These are phyloP conservation scores for Candida tallmaniae DNA, from an alignment of 805 yeast genomes.

Conservation along the genomic window DNA sequence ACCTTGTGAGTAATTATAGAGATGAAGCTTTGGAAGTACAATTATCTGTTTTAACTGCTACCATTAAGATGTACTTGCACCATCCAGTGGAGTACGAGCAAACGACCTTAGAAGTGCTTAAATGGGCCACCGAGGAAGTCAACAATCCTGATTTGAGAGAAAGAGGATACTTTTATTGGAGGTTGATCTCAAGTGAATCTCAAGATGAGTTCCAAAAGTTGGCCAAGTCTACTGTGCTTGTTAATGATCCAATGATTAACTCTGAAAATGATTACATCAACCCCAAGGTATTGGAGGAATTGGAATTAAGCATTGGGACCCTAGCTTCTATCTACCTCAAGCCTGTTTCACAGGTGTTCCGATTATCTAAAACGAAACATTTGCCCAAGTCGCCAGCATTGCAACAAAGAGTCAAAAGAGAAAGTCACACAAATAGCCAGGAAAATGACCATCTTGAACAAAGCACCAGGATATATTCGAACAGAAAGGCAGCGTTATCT, in stretches of 20 bases:
- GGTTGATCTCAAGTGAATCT: conserved; percentile 56
- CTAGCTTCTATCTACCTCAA: conserved; percentile 80
- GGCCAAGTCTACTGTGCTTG: conserved; percentile 50
- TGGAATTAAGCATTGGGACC: conserved; percentile 77
- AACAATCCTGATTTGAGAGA: conserved; percentile 86
- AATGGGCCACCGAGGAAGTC: conserved; percentile 65
- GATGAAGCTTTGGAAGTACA: conserved; percentile 76
- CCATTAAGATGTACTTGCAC: conserved; percentile 61
- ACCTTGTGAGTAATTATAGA: conserved; percentile 41
- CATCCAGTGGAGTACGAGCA: conserved; percentile 51
- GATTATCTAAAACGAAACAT: conserved; percentile 50
- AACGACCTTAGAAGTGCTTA: conserved; percentile 55
- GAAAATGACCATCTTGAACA: background rate
- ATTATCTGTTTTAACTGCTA: conserved; percentile 66
- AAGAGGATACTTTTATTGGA: conserved; percentile 82
- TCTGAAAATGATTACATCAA: conserved; percentile 68
- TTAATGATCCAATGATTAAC: conserved; percentile 58
- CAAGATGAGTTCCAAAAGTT: conserved; percentile 36
- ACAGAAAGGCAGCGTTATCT: conserved; percentile 8
- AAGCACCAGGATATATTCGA: conserved; percentile 5
- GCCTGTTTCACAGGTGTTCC: conserved; percentile 77
- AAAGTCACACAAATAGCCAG: conserved; percentile 2
- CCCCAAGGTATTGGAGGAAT: conserved; percentile 66
- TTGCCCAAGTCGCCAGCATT: conserved; percentile 47
- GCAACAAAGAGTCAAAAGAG: conserved; percentile 16